phyloP scores from a whole-genome alignment of 345 rosid genomes.

The Populus deltoides region DNA sequence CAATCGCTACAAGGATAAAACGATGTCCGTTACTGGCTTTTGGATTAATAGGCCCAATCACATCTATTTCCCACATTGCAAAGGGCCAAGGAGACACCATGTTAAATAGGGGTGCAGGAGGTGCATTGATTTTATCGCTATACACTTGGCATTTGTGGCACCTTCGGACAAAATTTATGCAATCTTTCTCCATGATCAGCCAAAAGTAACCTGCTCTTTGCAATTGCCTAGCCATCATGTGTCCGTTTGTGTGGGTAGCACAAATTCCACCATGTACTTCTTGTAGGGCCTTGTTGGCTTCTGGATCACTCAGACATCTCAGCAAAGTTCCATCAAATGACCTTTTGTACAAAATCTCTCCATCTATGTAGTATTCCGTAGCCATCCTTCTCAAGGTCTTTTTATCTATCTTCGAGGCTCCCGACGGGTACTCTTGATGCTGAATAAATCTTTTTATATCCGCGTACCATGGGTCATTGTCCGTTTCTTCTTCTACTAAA shows the following conservation, averaged over 20 bases:
- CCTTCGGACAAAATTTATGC: neutral
- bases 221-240: neutral
- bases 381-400: neutral
- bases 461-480: neutral
- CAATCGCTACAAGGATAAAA: too few species aligned
- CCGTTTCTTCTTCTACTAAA: neutral
- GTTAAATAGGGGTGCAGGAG: too few species aligned
- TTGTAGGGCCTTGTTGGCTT: too few species aligned
- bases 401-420: neutral
- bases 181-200: neutral
- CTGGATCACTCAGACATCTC: neutral
- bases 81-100: too few species aligned
- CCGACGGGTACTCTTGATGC: neutral
- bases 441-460: neutral
- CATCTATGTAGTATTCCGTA: fast-evolving
- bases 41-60: too few species aligned
- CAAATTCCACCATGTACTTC: neutral
- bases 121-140: neutral
- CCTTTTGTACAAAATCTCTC: neutral
- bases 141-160: constrained; percentile 6
- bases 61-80: too few species aligned
- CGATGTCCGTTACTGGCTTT: too few species aligned
- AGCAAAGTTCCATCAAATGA: fast-evolving
- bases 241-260: neutral
- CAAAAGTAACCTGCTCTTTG: neutral